These are phyloP conservation scores for Pseudopyricularia cyperi DNA, from an alignment of 2,329 filamentous ascomycete genomes.

Conservation along the genomic window DNA sequence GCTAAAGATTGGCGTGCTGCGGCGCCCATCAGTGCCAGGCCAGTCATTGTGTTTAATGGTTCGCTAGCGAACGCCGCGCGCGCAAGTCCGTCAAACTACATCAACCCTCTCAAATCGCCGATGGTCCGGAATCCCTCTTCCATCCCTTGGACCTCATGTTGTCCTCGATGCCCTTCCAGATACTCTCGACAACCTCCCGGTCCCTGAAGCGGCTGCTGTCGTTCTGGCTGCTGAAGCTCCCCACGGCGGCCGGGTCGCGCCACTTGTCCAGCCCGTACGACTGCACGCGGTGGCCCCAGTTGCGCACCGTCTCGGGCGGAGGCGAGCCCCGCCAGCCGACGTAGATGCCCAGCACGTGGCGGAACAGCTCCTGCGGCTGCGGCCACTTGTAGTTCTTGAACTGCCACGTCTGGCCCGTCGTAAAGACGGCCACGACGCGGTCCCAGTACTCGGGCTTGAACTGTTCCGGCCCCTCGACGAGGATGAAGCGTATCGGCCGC, in stretches of 20 bases:
- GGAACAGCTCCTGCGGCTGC: conserved; percentile 76
- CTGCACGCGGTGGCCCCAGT: conserved; percentile 77
- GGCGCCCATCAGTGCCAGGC: no score
- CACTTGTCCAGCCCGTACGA: conserved; percentile 76
- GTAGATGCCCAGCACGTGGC: conserved; percentile 74
- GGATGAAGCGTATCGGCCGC: conserved; percentile 78
- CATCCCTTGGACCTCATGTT: conserved; percentile 81
- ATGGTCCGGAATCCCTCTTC: conserved; percentile 57
- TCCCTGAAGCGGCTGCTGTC: conserved; percentile 64
- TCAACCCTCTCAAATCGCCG: conserved; percentile 26
- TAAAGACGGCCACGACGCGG: conserved; percentile 90
- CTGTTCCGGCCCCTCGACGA: conserved; percentile 83
- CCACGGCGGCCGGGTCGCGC: conserved; percentile 32
- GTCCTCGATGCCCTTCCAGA: conserved; percentile 81
- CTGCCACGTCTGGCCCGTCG: conserved; percentile 94
- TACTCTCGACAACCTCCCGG: conserved; percentile 79
- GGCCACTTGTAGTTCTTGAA: conserved; percentile 98
- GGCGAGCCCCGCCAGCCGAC: conserved; percentile 85
- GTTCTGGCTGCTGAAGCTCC: conserved; percentile 10
- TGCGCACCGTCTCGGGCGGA: conserved; percentile 61
- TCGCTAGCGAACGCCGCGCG: no score
- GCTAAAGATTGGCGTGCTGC: no score
- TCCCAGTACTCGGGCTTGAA: conserved; percentile 99
- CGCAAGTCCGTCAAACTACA: no score
- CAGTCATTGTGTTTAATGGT: no score